Conservation (phyloP, 805 yeast species). For the Cyberlindnera xishuangbannaensis region DNA sequence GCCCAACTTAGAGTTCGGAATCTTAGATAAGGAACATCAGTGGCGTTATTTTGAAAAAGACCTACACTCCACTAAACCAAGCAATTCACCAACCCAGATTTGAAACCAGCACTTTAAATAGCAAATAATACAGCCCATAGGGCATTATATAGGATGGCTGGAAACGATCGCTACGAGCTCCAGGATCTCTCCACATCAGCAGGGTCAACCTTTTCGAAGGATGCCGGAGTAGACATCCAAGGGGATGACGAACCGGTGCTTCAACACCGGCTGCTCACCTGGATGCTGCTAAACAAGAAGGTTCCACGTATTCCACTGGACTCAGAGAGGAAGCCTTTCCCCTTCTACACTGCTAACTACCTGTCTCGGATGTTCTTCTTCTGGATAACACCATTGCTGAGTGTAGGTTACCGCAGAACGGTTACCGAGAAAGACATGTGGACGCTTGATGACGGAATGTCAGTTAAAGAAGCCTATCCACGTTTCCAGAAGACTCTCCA, state of each 20-base stretch:
- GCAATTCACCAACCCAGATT: no score
- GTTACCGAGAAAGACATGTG: conserved; percentile 57
- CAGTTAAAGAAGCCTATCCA: conserved; percentile 30
- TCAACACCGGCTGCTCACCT: conserved; percentile 3
- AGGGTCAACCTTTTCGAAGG: no score
- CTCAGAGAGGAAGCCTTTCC: conserved; percentile 40
- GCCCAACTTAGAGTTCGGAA: no score
- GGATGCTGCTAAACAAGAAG: conserved; percentile 1
- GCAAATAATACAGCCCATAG: no score
- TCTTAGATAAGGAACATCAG: no score
- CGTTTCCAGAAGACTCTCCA: conserved; percentile 30
- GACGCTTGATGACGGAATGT: conserved; percentile 33
- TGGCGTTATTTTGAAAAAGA: no score
- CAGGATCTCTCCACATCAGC: no score
- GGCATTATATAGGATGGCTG: no score
- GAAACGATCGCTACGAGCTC: no score
- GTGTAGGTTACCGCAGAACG: conserved; percentile 64
- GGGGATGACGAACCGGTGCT: conserved; percentile 3
- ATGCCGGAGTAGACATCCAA: conserved; percentile 2
- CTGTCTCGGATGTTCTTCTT: conserved; percentile 42
- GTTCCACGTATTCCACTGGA: conserved; percentile 46
- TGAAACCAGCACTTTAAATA: no score
- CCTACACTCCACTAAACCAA: no score
- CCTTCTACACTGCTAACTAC: conserved; percentile 32
- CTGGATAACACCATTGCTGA: conserved; percentile 62